A percentile compares a stretch with the other conserved stretches of the same genome.
Conservation (phyloP, 768 basidiomycete genomes). For the Auriscalpium vulgare region DNA sequence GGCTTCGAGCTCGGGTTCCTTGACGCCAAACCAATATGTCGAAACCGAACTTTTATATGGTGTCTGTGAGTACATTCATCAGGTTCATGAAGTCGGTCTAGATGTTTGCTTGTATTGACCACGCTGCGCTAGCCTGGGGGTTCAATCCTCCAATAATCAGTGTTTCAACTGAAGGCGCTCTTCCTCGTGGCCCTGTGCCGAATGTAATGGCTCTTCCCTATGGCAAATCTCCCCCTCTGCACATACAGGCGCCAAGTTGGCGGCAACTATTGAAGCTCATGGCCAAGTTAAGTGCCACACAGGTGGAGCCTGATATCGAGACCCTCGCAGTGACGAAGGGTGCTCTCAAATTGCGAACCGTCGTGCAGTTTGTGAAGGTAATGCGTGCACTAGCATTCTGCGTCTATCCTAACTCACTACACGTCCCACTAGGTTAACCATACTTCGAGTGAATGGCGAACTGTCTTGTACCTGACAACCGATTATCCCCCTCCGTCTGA, state of each 20-base stretch:
- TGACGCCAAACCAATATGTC: slow-evolving; percentile 30
- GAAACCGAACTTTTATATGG: slow-evolving; percentile 51
- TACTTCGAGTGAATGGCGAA: slow-evolving; percentile 56
- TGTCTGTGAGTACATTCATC: slow-evolving; percentile 7
- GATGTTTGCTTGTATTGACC: not conserved
- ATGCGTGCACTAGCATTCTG: not conserved
- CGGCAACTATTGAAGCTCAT: slow-evolving; percentile 64
- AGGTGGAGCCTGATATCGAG: slow-evolving; percentile 64
- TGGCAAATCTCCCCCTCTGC: slow-evolving; percentile 57
- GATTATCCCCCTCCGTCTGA: slow-evolving; percentile 53
- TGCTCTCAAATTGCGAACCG: slow-evolving; percentile 57
- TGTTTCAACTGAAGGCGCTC: slow-evolving; percentile 37
- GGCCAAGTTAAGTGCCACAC: slow-evolving; percentile 63
- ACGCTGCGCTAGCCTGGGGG: slow-evolving; percentile 48
- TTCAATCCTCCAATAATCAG: slow-evolving; percentile 54
- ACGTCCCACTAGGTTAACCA: slow-evolving; percentile 45
- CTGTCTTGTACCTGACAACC: slow-evolving; percentile 69
- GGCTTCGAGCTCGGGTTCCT: not conserved
- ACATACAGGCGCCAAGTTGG: slow-evolving; percentile 72
- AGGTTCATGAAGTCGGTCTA: not conserved
- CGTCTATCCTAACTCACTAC: slow-evolving; percentile 2
- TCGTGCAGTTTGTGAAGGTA: slow-evolving; percentile 76
- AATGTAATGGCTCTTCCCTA: slow-evolving; percentile 70
- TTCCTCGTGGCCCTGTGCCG: slow-evolving; percentile 41
- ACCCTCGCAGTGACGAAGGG: slow-evolving; percentile 50